Evolutionary conservation across 106 monocot species (phyloP).

Genomic region (Dioscorea zingiberensis): DNA sequence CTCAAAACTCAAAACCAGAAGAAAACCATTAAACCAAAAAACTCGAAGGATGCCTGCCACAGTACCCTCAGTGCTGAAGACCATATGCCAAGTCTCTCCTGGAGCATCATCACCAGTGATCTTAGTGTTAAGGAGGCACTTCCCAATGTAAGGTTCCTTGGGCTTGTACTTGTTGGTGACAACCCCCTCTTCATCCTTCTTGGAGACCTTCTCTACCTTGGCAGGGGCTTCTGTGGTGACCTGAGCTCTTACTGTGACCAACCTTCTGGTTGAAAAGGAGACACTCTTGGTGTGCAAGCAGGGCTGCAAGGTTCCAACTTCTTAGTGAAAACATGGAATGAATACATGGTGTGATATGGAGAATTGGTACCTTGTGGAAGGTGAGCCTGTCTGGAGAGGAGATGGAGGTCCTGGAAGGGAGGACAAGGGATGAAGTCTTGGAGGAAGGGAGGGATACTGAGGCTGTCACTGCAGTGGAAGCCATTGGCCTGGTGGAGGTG

Average conservation of each 20-base stretch:
- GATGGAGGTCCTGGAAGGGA: conserved; percentile 23
- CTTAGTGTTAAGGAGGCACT: conserved; percentile 94
- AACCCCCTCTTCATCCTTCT: conserved; percentile 88
- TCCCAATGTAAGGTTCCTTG: conserved; percentile 64
- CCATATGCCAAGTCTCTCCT: conserved; percentile 99
- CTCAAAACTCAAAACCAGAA: background rate
- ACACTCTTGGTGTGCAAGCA: conserved; percentile 19
- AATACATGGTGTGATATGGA: too few relatives aligned
- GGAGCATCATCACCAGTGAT: conserved; percentile 97
- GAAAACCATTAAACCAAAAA: too few relatives aligned
- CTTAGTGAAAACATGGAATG: too few relatives aligned
- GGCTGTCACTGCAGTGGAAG: conserved; percentile 47
- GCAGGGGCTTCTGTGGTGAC: conserved; percentile 70
- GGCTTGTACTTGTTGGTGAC: conserved; percentile 84
- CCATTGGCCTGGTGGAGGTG: conserved; percentile 14
- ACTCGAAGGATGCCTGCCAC: too few relatives aligned
- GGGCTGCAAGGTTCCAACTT: too few relatives aligned
- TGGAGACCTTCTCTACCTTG: conserved; percentile 52
- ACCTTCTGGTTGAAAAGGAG: conserved; percentile 2
- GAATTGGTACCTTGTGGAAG: conserved; percentile 25
- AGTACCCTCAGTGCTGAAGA: conserved; percentile 92
- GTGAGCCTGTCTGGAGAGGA: conserved; percentile 33
- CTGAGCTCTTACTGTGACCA: conserved; percentile 33
- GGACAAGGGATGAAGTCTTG: conserved; percentile 31
- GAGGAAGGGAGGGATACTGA: conserved; percentile 44